Evolutionary conservation across 306 rosid genomes (phyloP).

Genomic region (Sphenostylis stenocarpa): DNA sequence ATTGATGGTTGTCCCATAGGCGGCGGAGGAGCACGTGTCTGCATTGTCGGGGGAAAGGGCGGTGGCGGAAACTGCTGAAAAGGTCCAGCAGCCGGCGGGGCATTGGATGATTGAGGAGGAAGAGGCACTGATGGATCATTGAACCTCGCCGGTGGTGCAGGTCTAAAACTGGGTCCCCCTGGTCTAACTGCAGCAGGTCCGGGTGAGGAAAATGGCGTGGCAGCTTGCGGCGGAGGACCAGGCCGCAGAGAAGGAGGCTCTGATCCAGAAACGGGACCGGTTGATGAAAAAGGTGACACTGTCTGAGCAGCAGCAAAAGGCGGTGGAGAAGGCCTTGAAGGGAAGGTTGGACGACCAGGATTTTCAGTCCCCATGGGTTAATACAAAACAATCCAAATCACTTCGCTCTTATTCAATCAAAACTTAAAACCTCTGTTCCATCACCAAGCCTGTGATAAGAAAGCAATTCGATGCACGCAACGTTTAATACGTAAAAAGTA

Average conservation of each 20-base stretch:
- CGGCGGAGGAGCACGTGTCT: slow-evolving; percentile 39
- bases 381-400: slow-evolving; percentile 35
- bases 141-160: slow-evolving; percentile 60
- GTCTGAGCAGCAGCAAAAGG: slow-evolving; percentile 66
- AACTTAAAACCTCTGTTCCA: slow-evolving; percentile 38
- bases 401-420: slow-evolving; percentile 24
- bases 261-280: slow-evolving; percentile 72
- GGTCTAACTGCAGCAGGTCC: slow-evolving; percentile 51
- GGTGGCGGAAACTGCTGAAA: slow-evolving; percentile 65
- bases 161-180: slow-evolving; percentile 60
- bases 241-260: slow-evolving; percentile 57
- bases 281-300: slow-evolving; percentile 66
- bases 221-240: slow-evolving; percentile 48
- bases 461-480: neutral
- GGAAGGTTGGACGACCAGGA: slow-evolving; percentile 67
- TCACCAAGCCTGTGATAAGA: slow-evolving; percentile 47
- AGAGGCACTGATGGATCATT: slow-evolving; percentile 85
- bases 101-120: slow-evolving; percentile 52
- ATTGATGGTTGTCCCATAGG: slow-evolving; percentile 54
- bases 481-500: slow-evolving; percentile 10
- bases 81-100: slow-evolving; percentile 48
- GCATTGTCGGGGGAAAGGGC: slow-evolving; percentile 51
- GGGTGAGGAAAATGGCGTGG: slow-evolving; percentile 49
- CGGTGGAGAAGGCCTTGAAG: slow-evolving; percentile 60
- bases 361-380: slow-evolving; percentile 84